phyloP scores from a whole-genome alignment of 257 asterid species.

The Solanum habrochaites region DNA sequence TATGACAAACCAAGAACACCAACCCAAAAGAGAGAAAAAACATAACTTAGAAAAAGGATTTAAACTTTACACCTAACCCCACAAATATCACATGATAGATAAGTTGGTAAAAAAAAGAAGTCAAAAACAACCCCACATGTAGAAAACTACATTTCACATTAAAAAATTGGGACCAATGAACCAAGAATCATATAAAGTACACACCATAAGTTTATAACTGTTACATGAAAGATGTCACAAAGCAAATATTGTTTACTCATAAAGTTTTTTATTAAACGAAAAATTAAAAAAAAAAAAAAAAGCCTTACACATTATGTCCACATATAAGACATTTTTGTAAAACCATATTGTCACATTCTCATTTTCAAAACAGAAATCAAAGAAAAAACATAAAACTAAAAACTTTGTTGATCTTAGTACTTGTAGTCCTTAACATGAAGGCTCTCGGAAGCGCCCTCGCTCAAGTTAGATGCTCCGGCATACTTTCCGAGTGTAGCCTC shows the following conservation, averaged over 20 bases:
- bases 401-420: conserved; percentile 17
- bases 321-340: neutral
- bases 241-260: neutral
- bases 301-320: neutral
- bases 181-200: neutral
- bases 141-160: neutral
- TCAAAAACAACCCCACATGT: neutral
- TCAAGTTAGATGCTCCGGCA: conserved; percentile 22
- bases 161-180: neutral
- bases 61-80: neutral
- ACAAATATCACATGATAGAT: neutral
- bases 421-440: conserved; percentile 64
- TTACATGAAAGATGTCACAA: neutral
- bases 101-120: neutral
- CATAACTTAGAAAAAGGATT: neutral
- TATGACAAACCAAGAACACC: neutral
- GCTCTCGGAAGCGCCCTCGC: conserved; percentile 58
- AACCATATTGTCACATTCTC: neutral
- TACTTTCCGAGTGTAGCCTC: conserved; percentile 60
- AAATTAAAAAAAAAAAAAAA: neutral
- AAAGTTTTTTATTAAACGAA: neutral
- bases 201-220: neutral
- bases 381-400: neutral
- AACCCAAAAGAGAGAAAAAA: neutral
- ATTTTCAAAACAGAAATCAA: neutral